A percentile compares a stretch with the other conserved stretches of the same genome.
These are phyloP conservation scores for Orbilia blumenaviensis DNA, from an alignment of 2,329 filamentous ascomycete species.

Conservation along the genomic window DNA sequence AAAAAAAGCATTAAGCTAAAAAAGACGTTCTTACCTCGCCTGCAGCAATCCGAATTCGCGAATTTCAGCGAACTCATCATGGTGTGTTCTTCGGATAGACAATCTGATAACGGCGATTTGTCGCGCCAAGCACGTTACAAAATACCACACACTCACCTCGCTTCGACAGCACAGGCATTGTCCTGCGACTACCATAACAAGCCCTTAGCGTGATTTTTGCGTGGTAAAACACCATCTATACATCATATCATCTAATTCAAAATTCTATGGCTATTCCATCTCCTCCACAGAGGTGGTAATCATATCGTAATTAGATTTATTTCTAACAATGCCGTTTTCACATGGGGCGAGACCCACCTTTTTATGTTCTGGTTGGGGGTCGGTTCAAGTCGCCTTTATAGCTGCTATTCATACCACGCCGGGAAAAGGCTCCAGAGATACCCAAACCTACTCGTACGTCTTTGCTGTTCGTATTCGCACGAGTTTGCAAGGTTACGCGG, in stretches of 20 bases:
- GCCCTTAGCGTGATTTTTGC: neutral
- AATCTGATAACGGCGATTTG: neutral
- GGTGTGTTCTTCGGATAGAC: neutral
- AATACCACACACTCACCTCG: neutral
- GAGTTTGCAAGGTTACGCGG: no score
- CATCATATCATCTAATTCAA: no score
- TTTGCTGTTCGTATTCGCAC: no score
- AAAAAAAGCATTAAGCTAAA: neutral
- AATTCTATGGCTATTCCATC: no score
- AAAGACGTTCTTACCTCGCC: neutral
- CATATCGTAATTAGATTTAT: neutral
- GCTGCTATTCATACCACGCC: neutral
- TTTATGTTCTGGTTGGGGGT: no score
- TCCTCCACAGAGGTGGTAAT: no score
- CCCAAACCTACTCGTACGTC: no score
- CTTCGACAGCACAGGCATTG: neutral
- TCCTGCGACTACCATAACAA: neutral
- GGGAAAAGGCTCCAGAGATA: no score
- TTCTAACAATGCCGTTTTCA: no score
- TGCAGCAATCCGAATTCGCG: constrained; percentile 7
- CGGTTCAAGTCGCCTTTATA: neutral
- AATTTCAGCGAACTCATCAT: neutral
- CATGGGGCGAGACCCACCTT: no score
- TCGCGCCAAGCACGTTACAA: neutral
- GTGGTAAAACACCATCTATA: no score